These are phyloP conservation scores for Brassica carinata DNA, from an alignment of 345 rosid species.

Conservation along the genomic window DNA sequence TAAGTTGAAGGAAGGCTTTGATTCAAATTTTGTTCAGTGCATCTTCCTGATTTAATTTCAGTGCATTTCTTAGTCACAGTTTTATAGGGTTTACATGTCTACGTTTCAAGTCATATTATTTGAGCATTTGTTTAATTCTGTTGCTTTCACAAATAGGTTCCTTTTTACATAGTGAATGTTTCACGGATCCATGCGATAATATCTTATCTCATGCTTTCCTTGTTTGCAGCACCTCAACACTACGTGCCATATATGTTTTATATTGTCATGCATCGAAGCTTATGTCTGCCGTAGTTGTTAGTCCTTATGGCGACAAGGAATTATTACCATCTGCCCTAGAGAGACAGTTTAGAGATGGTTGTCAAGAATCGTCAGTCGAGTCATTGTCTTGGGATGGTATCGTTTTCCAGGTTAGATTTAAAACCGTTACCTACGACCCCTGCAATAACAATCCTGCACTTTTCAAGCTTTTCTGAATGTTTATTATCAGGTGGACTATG, in stretches of 20 bases:
- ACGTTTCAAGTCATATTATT: neutral
- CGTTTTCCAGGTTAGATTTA: constrained; percentile 59
- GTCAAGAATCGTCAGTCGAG: constrained; percentile 65
- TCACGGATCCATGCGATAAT: neutral
- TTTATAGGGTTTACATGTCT: constrained; percentile 15
- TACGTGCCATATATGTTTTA: constrained; percentile 68
- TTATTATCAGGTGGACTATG: constrained; percentile 76
- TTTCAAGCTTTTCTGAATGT: constrained; percentile 13
- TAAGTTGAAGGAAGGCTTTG: constrained; percentile 6
- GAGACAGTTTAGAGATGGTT: constrained; percentile 84
- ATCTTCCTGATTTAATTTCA: neutral
- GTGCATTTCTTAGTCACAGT: neutral
- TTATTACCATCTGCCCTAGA: constrained; percentile 68
- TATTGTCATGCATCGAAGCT: constrained; percentile 61
- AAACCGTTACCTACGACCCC: constrained; percentile 16
- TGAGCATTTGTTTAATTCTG: constrained; percentile 1
- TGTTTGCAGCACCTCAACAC: constrained; percentile 65
- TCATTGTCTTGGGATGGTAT: constrained; percentile 47
- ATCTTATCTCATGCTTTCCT: constrained; percentile 16
- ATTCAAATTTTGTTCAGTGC: neutral
- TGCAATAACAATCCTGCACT: constrained; percentile 16
- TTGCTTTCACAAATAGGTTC: constrained; percentile 6
- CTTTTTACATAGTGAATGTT: neutral
- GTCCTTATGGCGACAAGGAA: constrained; percentile 68
- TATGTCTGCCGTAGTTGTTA: constrained; percentile 69